Base-by-base conservation (phyloP, 2,329 filamentous ascomycete genomes). In the Apiospora marii region DNA sequence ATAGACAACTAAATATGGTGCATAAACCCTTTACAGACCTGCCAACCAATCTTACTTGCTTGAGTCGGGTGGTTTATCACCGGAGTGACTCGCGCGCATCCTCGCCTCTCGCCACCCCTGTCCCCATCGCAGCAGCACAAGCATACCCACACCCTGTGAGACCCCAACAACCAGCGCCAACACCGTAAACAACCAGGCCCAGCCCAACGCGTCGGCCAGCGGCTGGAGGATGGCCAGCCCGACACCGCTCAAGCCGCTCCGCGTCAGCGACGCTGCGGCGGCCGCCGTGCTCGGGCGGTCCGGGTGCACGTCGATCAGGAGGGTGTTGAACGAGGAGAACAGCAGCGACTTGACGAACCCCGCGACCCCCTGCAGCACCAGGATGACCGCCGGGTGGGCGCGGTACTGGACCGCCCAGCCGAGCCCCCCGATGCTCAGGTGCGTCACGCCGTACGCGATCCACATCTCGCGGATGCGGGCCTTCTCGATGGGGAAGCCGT, bases 181-280 rank as follows among this genome's bases (percentile, higher is more conserved):
- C 24, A 72, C 27, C 10, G 67, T 72, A 34, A 72, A 72, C n/a
- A 69, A 67, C 71, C 71, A 70, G 10, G 43, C 71, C 71, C 71
- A 72, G 16, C 37, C 71, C 44, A 70, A 14, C 27, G 46, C 3
- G 46, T 64, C 49, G 5, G 58, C 48, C 16, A 72, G 24, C 1
- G 71, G 71, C 37, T 72, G 71, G 16, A 72, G 67, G 24, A 70
- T 24, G 19, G 71, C 71, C 14, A 70, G 34, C 22, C 71, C 71
- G 0, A 72, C 41, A 8, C 67, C 71, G 46, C 71, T 72, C 27
- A 72, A 22, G 24, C 71, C 71, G 30, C 71, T 72, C 22, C 71
- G 71, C 0, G 64, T 53, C 27, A 72, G 67, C 6, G 71, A 72
- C 3, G 71, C 71, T 0, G 71, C 71, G 1, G 71, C 71, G 3